These are phyloP conservation scores for Tuber indicum DNA, from an alignment of 495 filamentous ascomycete genomes.

Conservation along the genomic window DNA sequence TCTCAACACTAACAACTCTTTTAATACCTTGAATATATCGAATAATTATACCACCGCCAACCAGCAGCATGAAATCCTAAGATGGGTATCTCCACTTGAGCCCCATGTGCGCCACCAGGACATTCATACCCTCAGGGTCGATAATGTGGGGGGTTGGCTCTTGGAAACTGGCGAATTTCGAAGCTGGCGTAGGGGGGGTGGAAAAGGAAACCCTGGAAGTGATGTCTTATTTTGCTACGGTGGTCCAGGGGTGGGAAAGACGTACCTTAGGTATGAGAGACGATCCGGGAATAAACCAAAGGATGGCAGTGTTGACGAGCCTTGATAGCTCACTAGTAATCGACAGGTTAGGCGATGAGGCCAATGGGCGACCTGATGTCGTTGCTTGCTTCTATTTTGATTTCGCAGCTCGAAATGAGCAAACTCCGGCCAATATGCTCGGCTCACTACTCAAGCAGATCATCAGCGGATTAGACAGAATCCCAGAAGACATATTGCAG, in stretches of 20 bases:
- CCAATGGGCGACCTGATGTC: neutral
- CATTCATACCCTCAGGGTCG: neutral
- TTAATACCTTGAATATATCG: neutral
- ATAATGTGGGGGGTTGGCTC: neutral
- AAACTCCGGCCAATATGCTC: neutral
- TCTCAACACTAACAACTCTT: neutral
- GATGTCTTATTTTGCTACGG: neutral
- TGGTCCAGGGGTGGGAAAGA: neutral
- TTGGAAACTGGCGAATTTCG: neutral
- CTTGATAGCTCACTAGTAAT: neutral
- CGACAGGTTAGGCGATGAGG: neutral
- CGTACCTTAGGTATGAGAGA: neutral
- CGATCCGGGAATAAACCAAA: neutral
- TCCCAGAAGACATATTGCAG: neutral
- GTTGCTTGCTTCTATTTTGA: neutral
- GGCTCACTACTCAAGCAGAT: neutral
- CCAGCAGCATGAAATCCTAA: neutral
- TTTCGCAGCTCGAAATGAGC: too few species aligned
- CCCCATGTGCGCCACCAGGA: neutral
- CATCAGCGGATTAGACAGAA: neutral
- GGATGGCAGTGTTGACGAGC: neutral
- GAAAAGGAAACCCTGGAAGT: neutral
- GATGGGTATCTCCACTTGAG: neutral
- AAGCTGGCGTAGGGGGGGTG: neutral
- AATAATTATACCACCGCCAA: neutral